Conservation (phyloP, 306 rosid species). For the Cicer judaicum region DNA sequence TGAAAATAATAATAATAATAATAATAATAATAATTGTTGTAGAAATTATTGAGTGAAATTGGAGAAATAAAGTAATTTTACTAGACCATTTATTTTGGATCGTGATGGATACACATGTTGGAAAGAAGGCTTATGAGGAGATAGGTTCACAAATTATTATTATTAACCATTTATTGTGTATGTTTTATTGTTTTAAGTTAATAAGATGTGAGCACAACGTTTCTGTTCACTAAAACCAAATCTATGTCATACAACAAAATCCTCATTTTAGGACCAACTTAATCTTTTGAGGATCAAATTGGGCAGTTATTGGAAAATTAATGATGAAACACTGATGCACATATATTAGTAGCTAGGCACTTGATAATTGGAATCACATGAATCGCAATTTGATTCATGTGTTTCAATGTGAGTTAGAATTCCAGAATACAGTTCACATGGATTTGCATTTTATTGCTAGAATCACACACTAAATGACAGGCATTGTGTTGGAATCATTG, state of each 20-base stretch:
- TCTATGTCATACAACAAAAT: too few species aligned
- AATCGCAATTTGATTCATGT: background rate
- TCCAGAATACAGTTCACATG: background rate
- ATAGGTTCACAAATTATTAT: background rate
- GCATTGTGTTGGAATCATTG: background rate
- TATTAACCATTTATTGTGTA: background rate
- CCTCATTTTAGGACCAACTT: too few species aligned
- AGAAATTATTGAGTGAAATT: slow-evolving; percentile 26
- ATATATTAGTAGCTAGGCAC: background rate
- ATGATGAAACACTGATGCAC: background rate
- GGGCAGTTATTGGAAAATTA: background rate
- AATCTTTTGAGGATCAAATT: background rate
- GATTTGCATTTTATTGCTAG: slow-evolving; percentile 2
- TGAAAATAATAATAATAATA: too few species aligned
- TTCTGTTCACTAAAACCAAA: too few species aligned
- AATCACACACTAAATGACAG: background rate
- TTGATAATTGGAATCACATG: background rate
- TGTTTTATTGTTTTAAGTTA: slow-evolving; percentile 12
- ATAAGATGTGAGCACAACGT: too few species aligned
- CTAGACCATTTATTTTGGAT: slow-evolving; percentile 12
- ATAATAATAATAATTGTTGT: background rate
- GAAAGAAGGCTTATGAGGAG: background rate
- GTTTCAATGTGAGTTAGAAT: background rate
- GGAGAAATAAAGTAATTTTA: background rate
- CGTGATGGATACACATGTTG: slow-evolving; percentile 19